phyloP scores from a whole-genome alignment of 306 rosid species.

The Corylus avellana region DNA sequence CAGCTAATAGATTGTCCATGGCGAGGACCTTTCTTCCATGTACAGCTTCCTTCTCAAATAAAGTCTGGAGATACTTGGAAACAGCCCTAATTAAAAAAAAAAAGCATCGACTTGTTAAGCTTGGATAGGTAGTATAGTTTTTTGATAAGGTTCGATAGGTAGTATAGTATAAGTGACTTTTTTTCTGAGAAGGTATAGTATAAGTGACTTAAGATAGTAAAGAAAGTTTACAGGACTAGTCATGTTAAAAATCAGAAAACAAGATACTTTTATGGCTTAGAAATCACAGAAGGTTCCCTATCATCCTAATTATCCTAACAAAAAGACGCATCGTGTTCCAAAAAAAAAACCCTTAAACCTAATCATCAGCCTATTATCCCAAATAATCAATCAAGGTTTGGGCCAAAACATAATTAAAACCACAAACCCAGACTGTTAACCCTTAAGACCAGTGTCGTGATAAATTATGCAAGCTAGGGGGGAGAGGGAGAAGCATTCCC shows the following conservation, averaged over 20 bases:
- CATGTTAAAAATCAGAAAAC: background rate
- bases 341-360: background rate
- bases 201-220: background rate
- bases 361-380: background rate
- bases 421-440: background rate
- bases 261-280: background rate
- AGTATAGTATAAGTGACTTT: too few relatives aligned
- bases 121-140: background rate
- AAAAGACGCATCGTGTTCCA: background rate
- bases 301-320: background rate
- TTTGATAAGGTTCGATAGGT: too few relatives aligned
- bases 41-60: constrained; percentile 72
- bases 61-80: constrained; percentile 87
- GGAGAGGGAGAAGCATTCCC: background rate
- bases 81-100: constrained; percentile 59
- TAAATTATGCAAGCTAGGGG: background rate
- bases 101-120: constrained; percentile 18
- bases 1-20: constrained; percentile 66
- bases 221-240: background rate
- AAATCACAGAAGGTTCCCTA: background rate
- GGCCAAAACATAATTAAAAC: background rate
- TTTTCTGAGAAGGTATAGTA: too few relatives aligned
- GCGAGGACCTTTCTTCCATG: constrained; percentile 65
- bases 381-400: background rate
- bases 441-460: background rate